Conservation (phyloP, 1,139 yeast genomes). For the Suhomyces kunorum region DNA sequence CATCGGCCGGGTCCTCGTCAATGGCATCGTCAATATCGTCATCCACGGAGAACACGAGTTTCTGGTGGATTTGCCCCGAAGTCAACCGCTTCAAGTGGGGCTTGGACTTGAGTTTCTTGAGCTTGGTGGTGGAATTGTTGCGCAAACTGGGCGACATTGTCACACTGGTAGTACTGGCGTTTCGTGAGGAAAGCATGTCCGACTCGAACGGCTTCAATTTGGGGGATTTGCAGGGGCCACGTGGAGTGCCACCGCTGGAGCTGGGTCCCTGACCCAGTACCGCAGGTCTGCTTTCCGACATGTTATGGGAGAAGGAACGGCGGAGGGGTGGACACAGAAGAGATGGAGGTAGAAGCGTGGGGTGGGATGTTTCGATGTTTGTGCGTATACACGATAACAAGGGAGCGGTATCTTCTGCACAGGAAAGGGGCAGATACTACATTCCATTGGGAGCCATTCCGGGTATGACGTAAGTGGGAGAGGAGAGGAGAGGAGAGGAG, state of each 20-base stretch:
- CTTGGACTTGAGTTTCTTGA: conserved; percentile 24
- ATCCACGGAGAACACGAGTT: conserved; percentile 66
- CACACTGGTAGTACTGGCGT: conserved; percentile 14
- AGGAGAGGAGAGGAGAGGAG: not conserved
- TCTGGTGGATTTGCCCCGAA: conserved; percentile 24
- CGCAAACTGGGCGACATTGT: conserved; percentile 16
- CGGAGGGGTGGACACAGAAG: too few relatives aligned
- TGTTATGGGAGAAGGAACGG: too few relatives aligned
- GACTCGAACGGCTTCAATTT: conserved; percentile 9
- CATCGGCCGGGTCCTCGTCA: conserved; percentile 39
- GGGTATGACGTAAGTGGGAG: not conserved
- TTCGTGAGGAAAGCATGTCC: conserved; percentile 7
- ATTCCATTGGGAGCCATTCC: too few relatives aligned
- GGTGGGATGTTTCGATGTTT: too few relatives aligned
- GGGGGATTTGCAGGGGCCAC: conserved; percentile 11
- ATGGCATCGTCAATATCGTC: conserved; percentile 55
- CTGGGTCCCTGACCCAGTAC: conserved; percentile 1
- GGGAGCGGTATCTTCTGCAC: not conserved
- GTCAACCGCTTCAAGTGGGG: conserved; percentile 28
- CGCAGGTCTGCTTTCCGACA: conserved; percentile 5
- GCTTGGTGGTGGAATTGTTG: conserved; percentile 13
- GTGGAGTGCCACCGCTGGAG: conserved; percentile 3
- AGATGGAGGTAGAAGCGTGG: too few relatives aligned
- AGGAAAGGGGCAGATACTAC: not conserved
- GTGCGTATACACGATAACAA: conserved; percentile 1